phyloP scores from a whole-genome alignment of 371 early-diverging fungal species.

The Vairimorpha apis region DNA sequence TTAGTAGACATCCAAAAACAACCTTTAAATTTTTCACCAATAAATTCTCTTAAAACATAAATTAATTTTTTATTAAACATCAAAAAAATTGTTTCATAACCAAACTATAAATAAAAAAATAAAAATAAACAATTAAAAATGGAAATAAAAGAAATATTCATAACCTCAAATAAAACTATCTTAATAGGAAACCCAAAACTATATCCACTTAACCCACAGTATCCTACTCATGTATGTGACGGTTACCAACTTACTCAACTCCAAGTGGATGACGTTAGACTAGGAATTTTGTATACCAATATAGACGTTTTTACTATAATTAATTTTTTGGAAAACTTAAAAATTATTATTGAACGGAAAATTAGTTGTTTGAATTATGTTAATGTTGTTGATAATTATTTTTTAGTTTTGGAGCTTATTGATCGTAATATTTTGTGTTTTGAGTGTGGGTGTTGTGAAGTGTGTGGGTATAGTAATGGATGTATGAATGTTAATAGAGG shows the following conservation, averaged over 20 bases:
- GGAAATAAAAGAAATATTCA: conserved; percentile 43
- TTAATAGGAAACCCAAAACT: conserved; percentile 12
- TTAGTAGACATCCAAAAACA: neutral
- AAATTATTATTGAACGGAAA: conserved; percentile 3
- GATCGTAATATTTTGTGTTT: no score
- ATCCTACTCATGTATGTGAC: neutral
- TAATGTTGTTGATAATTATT: conserved; percentile 25
- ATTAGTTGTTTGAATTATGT: neutral
- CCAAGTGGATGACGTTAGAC: conserved; percentile 13
- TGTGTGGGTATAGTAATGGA: no score
- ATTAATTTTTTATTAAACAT: neutral
- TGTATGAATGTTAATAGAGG: no score
- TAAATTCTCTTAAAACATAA: neutral
- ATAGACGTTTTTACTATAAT: conserved; percentile 9
- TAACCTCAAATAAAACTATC: conserved; percentile 9
- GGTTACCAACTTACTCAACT: conserved; percentile 1
- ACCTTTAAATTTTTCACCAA: neutral
- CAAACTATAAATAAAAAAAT: neutral
- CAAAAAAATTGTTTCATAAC: neutral
- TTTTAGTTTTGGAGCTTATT: no score
- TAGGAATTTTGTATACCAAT: conserved; percentile 11
- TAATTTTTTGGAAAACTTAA: neutral
- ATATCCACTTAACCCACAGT: neutral
- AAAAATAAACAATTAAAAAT: no score
- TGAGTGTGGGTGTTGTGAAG: no score